Base-by-base conservation (phyloP, 1,139 yeast genomes). In the Lodderomyces parapsilosis region DNA sequence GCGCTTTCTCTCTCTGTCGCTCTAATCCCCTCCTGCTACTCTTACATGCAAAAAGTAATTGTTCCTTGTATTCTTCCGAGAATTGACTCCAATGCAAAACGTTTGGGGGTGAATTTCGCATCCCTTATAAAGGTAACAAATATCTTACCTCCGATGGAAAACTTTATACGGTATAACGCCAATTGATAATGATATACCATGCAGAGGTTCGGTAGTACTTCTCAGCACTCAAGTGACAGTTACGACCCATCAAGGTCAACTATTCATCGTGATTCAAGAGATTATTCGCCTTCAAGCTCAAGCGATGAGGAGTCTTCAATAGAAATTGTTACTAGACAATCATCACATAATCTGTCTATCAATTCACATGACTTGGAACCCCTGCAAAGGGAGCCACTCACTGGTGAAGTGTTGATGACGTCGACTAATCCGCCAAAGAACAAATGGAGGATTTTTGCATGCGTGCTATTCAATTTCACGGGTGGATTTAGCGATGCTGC, bases 401-500 rank as follows among this genome's bases (percentile, higher is more conserved):
- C 25, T 20, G 25, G 17, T 22, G 36, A 33, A 19, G 28, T 46
- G 6, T 30, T 30, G n/a, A 56, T 60, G 62, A 51, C 63, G 3
- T 41, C 56, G 5, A 40, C 42, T 4, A 68, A 74, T 47, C 80
- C 83, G 0, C 68, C 74, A n/a, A 62, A 53, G 38, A 78, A 76
- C 50, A 46, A 53, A 31, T 68, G 68, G 64, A 60, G 84, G 43
- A 59, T 78, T 10, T 42, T 63, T 2, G 63, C 77, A 4, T 52
- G 66, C n/a, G 60, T 72, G 28, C n/a, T 58, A 6, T 78, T 80
- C 78, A 56, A 63, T 9, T 56, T 72, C 33, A 50, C 63, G 5
- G 43, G 50, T 34, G 78, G 78, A 0, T 60, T 68, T 42, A 58
- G 65, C 36, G 79, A 74, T 53, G 76, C 77, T 13, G 68, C 76